These are phyloP conservation scores for Alternaria postmessia DNA, from an alignment of 2,329 filamentous ascomycete genomes.

Conservation along the genomic window DNA sequence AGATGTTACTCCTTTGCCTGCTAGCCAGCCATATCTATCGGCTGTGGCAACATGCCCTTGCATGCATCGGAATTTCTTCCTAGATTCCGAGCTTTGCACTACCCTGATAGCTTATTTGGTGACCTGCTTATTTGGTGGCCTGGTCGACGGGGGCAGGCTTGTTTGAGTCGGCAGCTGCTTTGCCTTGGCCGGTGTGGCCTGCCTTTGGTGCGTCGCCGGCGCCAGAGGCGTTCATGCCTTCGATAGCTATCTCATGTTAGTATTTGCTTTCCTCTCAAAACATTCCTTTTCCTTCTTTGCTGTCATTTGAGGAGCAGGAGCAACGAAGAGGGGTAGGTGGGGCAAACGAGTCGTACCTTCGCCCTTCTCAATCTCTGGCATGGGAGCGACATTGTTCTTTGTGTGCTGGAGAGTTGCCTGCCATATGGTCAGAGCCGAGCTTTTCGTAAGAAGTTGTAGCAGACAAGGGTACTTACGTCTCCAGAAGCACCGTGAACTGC, in stretches of 20 bases:
- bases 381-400: slow-evolving; percentile 50
- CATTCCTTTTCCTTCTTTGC: slow-evolving; percentile 6
- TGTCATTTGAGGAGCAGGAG: not conserved
- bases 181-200: slow-evolving; percentile 27
- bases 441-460: not conserved
- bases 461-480: slow-evolving; percentile 34
- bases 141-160: slow-evolving; percentile 32
- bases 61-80: not conserved
- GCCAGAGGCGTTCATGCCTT: slow-evolving; percentile 48
- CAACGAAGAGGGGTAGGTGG: not conserved
- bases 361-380: slow-evolving; percentile 51
- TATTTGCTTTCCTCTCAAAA: not conserved
- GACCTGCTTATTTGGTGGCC: slow-evolving; percentile 29
- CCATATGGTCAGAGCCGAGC: not conserved
- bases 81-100: slow-evolving; percentile 2
- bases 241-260: slow-evolving; percentile 30
- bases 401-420: slow-evolving; percentile 47
- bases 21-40: not conserved
- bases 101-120: slow-evolving; percentile 21
- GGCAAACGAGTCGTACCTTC: slow-evolving; percentile 34
- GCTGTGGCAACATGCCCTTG: not conserved
- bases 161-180: slow-evolving; percentile 23
- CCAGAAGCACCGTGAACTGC: slow-evolving; percentile 48
- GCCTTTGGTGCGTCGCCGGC: slow-evolving; percentile 35
- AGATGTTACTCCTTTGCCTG: not conserved